Evolutionary conservation across 176 grass and related monocot genomes (phyloP), one percentile per base, ranked within the genome.

Genomic region (Chloris gayana): DNA sequence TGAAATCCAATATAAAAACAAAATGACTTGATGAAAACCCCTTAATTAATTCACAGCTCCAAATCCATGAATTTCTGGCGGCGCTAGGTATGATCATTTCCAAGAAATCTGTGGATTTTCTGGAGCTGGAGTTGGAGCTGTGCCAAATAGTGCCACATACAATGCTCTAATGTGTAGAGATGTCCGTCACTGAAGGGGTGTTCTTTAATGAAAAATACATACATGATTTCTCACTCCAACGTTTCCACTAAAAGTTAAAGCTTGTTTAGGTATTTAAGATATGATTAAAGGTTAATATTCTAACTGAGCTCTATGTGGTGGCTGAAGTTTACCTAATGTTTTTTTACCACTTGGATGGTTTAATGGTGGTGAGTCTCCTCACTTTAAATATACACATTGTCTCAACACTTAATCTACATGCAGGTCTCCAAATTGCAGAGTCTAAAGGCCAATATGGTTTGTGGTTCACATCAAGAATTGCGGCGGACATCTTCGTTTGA

Each of bases 361-460:
- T 86, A 18, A 61, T 77, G 12, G 12, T 72, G 34, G 14, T 77
- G 56, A 34, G 25, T n/a, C n/a, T n/a, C n/a, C n/a, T n/a, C 39
- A 61, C 37, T 54, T 24, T 76, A 77, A 42, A 18, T 32, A 11
- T 32, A 22, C 5, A 35, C 53, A 73, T 29, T 72, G 24, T 57
- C 9, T 81, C 70, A 82, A 80, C 33, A 38, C 60, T 64, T 82
- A 31, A 58, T 84, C 67, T 82, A n/a, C 26, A 76, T 83, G 56
- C 88, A 99, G 96, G 84, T 91, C 70, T 91, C 96, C 2, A 99
- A 99, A 79, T 89, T 93, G 80, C 96, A 99, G 74, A 93, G 86
- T 59, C 83, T 95, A 72, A 99, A 99, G 80, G 90, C 92, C 79
- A 99, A 99, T 89, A 95, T 95, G 84, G 88, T 95, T n/a, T 99